Percentiles rank a stretch among this genome's conserved stretches.
phyloP scores from a whole-genome alignment of 2,329 filamentous ascomycete genomes.

The Penicillium glabrum region DNA sequence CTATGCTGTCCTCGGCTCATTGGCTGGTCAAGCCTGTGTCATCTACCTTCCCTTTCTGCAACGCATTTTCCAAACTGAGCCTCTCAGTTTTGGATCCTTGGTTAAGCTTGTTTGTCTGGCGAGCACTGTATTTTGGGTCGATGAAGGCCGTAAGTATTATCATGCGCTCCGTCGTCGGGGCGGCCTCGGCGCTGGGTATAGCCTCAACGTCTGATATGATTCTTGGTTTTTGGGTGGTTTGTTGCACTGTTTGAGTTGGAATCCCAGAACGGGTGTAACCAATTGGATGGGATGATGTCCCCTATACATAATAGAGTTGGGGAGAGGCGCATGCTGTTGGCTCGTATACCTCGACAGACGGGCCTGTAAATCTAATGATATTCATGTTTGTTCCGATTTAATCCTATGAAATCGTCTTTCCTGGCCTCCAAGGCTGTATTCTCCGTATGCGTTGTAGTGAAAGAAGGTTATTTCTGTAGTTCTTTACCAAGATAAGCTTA shows the following conservation, averaged over 20 bases:
- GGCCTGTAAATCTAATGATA: neutral
- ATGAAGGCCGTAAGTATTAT: slow-evolving; percentile 80
- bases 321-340: neutral
- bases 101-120: slow-evolving; percentile 71
- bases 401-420: neutral
- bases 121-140: slow-evolving; percentile 92
- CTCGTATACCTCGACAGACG: neutral
- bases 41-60: slow-evolving; percentile 95
- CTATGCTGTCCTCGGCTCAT: slow-evolving; percentile 82
- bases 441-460: neutral
- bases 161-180: slow-evolving; percentile 30
- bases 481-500: no score
- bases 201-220: slow-evolving; percentile 39
- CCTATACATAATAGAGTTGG: slow-evolving; percentile 20
- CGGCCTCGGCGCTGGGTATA: slow-evolving; percentile 40
- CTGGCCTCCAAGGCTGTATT: no score
- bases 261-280: slow-evolving; percentile 1
- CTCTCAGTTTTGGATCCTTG: slow-evolving; percentile 72
- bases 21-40: slow-evolving; percentile 83
- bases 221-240: neutral
- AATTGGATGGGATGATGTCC: slow-evolving; percentile 15
- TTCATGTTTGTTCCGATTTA: neutral
- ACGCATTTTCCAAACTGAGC: slow-evolving; percentile 93
- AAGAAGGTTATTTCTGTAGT: neutral
- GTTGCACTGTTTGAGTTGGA: neutral